These are phyloP conservation scores for Begonia masoniana DNA, from an alignment of 306 rosid species.

Conservation along the genomic window DNA sequence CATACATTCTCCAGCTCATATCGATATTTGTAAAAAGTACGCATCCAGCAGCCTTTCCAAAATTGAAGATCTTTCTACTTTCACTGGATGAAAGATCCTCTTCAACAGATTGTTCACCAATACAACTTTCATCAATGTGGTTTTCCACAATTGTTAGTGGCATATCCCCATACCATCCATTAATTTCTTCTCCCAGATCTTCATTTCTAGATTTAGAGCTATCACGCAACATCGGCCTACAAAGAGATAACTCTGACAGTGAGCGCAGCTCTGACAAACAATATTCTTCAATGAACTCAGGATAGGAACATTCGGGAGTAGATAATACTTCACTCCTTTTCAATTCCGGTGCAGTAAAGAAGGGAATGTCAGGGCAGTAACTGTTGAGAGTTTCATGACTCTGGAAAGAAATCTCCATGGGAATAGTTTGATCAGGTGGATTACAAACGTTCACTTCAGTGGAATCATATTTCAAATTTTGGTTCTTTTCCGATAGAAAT, in stretches of 20 bases:
- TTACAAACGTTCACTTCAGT: slow-evolving; percentile 25
- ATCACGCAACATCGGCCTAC: slow-evolving; percentile 34
- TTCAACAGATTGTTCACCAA: slow-evolving; percentile 12
- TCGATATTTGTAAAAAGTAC: slow-evolving; percentile 58
- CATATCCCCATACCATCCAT: slow-evolving; percentile 62
- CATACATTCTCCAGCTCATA: slow-evolving; percentile 71
- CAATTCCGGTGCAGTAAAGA: slow-evolving; percentile 30
- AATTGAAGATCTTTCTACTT: slow-evolving; percentile 15
- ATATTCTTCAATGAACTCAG: slow-evolving; percentile 66
- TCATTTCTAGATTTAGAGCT: slow-evolving; percentile 21
- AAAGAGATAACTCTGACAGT: slow-evolving; percentile 36
- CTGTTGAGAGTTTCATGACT: slow-evolving; percentile 32
- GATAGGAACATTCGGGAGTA: slow-evolving; percentile 35
- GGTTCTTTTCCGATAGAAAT: slow-evolving; percentile 33
- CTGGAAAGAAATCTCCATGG: slow-evolving; percentile 22
- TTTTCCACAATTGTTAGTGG: slow-evolving; percentile 53
- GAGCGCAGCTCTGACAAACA: slow-evolving; percentile 47
- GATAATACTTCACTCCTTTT: slow-evolving; percentile 32
- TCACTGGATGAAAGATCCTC: slow-evolving; percentile 26
- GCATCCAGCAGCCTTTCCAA: slow-evolving; percentile 42
- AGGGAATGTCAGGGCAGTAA: slow-evolving; percentile 18
- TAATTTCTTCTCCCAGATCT: slow-evolving; percentile 42
- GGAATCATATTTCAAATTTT: slow-evolving; percentile 20
- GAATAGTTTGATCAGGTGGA: slow-evolving; percentile 33
- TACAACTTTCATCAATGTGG: slow-evolving; percentile 48